Conservation (phyloP, 768 basidiomycete species). For the Tricholoma bakamatsutake region DNA sequence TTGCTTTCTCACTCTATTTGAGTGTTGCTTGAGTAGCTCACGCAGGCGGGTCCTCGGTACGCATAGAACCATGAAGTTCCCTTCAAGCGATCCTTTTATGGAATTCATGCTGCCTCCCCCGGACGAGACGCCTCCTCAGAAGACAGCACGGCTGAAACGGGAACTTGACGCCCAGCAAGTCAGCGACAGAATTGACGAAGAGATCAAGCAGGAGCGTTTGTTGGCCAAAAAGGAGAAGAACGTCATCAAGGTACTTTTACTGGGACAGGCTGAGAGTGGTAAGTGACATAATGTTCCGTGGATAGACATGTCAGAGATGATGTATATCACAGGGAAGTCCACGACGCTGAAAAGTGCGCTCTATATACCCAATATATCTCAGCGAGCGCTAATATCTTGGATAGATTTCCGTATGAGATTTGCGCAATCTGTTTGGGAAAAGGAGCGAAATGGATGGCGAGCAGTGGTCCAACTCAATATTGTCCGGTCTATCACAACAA, state of each 20-base stretch:
- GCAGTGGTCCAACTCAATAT: constrained; percentile 77
- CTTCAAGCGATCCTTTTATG: constrained; percentile 37
- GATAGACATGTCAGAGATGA: constrained; percentile 5
- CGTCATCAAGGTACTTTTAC: constrained; percentile 49
- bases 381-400: constrained; percentile 1
- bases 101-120: constrained; percentile 42
- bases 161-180: constrained; percentile 43
- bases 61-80: constrained; percentile 25
- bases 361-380: constrained; percentile 1
- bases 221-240: constrained; percentile 38
- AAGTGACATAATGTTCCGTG: constrained; percentile 18
- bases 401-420: constrained; percentile 72
- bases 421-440: constrained; percentile 54
- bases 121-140: constrained; percentile 48
- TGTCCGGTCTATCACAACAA: constrained; percentile 60
- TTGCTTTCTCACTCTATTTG: constrained; percentile 2
- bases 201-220: constrained; percentile 43
- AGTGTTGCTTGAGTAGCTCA: not conserved
- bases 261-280: constrained; percentile 69
- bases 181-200: constrained; percentile 57
- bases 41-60: not conserved
- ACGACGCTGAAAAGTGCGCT: constrained; percentile 60
- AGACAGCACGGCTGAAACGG: constrained; percentile 37
- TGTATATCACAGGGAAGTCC: constrained; percentile 49
- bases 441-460: constrained; percentile 70